A percentile compares a stretch with the other conserved stretches of the same genome.
Evolutionary conservation across 495 filamentous ascomycete species (phyloP).

Genomic region (Bathelium albidoporum): DNA sequence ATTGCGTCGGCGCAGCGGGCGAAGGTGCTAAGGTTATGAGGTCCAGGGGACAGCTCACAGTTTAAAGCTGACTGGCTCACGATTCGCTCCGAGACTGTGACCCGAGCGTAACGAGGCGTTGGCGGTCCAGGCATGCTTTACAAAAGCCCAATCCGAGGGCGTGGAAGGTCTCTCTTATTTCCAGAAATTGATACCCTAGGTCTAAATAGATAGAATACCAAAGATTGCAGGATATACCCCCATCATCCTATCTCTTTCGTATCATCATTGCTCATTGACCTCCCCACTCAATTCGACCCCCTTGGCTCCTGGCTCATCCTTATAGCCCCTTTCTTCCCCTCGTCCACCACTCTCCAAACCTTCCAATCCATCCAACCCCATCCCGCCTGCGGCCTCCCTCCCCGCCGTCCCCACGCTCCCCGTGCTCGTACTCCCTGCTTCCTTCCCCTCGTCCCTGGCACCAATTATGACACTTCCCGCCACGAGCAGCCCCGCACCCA

Average conservation of each 20-base stretch:
- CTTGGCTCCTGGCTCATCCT: neutral
- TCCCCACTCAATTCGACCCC: neutral
- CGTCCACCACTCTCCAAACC: neutral
- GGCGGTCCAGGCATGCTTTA: neutral
- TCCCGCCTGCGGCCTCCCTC: neutral
- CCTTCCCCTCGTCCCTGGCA: slow-evolving; percentile 53
- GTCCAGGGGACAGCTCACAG: too few species aligned
- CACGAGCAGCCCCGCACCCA: slow-evolving; percentile 73
- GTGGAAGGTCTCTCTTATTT: neutral
- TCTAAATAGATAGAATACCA: neutral
- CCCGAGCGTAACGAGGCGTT: neutral
- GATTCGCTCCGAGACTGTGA: too few species aligned
- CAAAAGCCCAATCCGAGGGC: neutral
- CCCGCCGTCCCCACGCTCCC: too few species aligned
- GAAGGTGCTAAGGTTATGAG: too few species aligned
- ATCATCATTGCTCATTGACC: too few species aligned
- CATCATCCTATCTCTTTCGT: too few species aligned
- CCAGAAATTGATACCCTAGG: neutral
- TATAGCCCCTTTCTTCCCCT: neutral
- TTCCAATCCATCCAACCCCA: neutral
- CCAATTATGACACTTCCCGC: slow-evolving; percentile 88
- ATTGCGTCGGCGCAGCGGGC: too few species aligned
- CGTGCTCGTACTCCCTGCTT: too few species aligned
- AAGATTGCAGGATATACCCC: too few species aligned
- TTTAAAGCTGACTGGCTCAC: too few species aligned